Evolutionary conservation across 2,329 filamentous ascomycete genomes (phyloP), one percentile per base, ranked within the genome.

Genomic region (Lecanoromycetidae sp.): DNA sequence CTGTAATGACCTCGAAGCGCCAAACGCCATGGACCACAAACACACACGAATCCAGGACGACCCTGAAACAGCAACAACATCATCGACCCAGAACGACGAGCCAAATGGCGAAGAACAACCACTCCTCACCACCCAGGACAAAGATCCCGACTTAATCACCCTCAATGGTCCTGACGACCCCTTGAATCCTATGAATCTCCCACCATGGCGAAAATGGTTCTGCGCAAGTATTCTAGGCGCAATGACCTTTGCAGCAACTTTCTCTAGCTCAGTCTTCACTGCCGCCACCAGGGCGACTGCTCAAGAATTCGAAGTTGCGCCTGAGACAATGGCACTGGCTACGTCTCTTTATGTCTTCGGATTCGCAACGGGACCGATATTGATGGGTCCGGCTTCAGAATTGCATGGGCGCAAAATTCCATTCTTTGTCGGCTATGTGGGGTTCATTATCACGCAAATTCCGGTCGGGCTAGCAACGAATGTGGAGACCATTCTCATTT

Each of bases 401-500:
- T 48, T 72, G 1, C 74, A 69, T 49, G 75, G 75, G 0, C 67
- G 75, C 4, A 66, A 62, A 42, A 52, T 57, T 3, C 71, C 72
- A 1, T 57, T 77, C 4, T 69, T 75, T 57, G 53, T 66, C 15
- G 72, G 71, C 0, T 70, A 70, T 51, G 55, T 63, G 10, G 49
- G 67, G n/a, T 74, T 76, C 46, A 64, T 65, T 1, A 67, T 77
- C 30, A 75, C 76, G 51, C 69, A 75, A 46, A 71, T 78, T 42
- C 70, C 72, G 0, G 69, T 75, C 9, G 74, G 70, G 3, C 67
- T 74, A 3, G 72, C 74, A 0, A 62, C 66, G 33, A 76, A 77
- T 52, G 43, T 76, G 0, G 53, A 72, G 25, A 77, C 74, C 0
- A 69, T 78, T 47, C 63, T 78, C 56, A 50, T 77, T 12, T 71